A percentile compares a stretch with the other conserved stretches of the same genome.
Evolutionary conservation across 2,329 filamentous ascomycete species (phyloP).

Genomic region (Mycosphaerelloides madeirae): DNA sequence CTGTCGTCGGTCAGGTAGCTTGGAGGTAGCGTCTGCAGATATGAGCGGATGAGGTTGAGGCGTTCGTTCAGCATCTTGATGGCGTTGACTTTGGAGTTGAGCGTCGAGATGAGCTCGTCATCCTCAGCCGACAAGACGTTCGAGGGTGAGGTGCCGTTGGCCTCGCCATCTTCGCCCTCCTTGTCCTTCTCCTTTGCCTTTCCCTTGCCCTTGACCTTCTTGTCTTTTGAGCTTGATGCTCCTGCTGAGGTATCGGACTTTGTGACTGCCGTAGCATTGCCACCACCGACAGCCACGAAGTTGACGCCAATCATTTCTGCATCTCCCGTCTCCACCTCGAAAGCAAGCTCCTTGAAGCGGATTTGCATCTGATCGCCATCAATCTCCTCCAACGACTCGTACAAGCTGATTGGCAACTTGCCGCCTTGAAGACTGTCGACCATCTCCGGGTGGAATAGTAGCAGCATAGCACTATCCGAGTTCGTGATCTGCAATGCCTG

Average conservation of each 20-base stretch:
- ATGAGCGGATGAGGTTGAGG: conserved; percentile 55
- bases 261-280: conserved; percentile 64
- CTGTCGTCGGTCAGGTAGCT: conserved; percentile 54
- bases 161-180: conserved; percentile 39
- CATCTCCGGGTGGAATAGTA: conserved; percentile 73
- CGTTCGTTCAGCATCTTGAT: conserved; percentile 80
- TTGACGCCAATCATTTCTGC: conserved; percentile 98
- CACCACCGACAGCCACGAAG: conserved; percentile 79
- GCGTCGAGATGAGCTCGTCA: conserved; percentile 60
- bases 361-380: conserved; percentile 61
- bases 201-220: conserved; percentile 37
- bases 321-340: conserved; percentile 87
- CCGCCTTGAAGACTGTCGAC: conserved; percentile 58
- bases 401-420: conserved; percentile 84
- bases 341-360: conserved; percentile 77
- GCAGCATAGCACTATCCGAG: conserved; percentile 81
- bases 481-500: conserved; percentile 51
- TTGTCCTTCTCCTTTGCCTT: conserved; percentile 38
- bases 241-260: conserved; percentile 18
- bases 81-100: conserved; percentile 86
- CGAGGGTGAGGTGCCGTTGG: conserved; percentile 29
- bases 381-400: conserved; percentile 73
- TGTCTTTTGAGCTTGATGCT: conserved; percentile 24
- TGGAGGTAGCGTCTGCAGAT: conserved; percentile 67
- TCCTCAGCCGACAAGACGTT: conserved; percentile 54